These are phyloP conservation scores for Sporothrix phasma DNA, from an alignment of 2,329 filamentous ascomycete genomes.

Conservation along the genomic window DNA sequence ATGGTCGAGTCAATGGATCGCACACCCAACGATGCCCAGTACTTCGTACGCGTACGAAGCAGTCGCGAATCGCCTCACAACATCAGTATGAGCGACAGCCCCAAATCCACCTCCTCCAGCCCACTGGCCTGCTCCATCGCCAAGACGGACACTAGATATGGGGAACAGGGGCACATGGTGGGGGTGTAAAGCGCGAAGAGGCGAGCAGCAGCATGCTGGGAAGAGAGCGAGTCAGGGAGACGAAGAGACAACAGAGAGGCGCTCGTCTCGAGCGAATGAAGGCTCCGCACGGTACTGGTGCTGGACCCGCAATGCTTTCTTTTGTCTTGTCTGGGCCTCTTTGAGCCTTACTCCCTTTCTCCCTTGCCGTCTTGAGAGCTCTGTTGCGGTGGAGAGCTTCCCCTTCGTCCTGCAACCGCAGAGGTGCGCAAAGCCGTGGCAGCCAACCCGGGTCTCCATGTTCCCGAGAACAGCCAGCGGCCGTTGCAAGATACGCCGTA, in stretches of 20 bases:
- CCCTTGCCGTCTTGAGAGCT: not conserved
- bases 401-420: not conserved
- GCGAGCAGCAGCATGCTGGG: not conserved
- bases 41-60: no score
- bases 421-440: not conserved
- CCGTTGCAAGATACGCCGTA: no score
- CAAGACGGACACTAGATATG: slow-evolving; percentile 3
- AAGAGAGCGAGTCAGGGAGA: not conserved
- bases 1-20: no score
- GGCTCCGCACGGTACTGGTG: not conserved
- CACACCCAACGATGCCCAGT: no score
- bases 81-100: no score
- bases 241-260: not conserved
- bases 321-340: not conserved
- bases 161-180: no score
- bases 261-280: not conserved
- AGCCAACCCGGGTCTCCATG: not conserved
- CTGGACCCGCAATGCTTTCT: not conserved
- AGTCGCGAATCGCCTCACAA: no score
- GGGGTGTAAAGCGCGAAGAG: slow-evolving; percentile 5
- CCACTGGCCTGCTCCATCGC: slow-evolving; percentile 2
- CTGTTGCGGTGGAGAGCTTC: not conserved
- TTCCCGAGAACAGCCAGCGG: slow-evolving; percentile 5
- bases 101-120: not conserved
- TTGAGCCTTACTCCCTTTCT: not conserved